Evolutionary conservation across 176 grass and related monocot species (phyloP), one percentile per base, ranked within the genome.

Genomic region (Urochloa ruziziensis): DNA sequence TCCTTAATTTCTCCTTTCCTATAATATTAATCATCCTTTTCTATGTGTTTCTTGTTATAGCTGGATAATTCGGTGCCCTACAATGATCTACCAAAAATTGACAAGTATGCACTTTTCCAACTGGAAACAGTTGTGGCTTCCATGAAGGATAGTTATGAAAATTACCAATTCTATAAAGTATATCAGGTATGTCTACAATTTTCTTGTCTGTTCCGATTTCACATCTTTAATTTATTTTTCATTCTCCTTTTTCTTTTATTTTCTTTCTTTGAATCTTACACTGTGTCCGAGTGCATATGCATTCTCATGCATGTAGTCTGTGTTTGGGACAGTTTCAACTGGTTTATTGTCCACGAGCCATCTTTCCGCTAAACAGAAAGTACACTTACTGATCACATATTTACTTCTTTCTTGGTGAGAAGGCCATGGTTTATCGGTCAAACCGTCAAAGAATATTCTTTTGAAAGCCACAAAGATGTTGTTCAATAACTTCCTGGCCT

Each of bases 91-190:
- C 96, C 96, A 3, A 93, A 90, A 88, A 95, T 98, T 65, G 96
- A 98, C 77, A 93, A 93, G 84, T 93, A 95, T 61, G 85, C 93
- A 84, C 86, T 98, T 85, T 95, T 90, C 82, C 96, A 98, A 89
- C 80, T 98, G 67, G 89, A 93, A 88, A 98, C 91, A 89, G 82
- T 98, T 57, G 85, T 95, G 62, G 79, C 85, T 75, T 88, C 89
- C 60, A 92, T 98, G 73, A 93, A 88, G 87, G 96, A 91, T 65
- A 87, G 87, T 82, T 98, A 98, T 84, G 96, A 98, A 27, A 86
- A 79, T 64, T 95, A 93, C 57, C 87, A 98, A 67, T 93, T 98
- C 89, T 98, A 92, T 74, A 98, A 98, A 91, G 93, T 95, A 84
- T 98, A 91, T 53, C 96, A 98, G 96, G 96, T 98, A 86, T 32